Evolutionary conservation across 2,329 filamentous ascomycete species (phyloP).

Genomic region (Neocatenulostroma microsporum): DNA sequence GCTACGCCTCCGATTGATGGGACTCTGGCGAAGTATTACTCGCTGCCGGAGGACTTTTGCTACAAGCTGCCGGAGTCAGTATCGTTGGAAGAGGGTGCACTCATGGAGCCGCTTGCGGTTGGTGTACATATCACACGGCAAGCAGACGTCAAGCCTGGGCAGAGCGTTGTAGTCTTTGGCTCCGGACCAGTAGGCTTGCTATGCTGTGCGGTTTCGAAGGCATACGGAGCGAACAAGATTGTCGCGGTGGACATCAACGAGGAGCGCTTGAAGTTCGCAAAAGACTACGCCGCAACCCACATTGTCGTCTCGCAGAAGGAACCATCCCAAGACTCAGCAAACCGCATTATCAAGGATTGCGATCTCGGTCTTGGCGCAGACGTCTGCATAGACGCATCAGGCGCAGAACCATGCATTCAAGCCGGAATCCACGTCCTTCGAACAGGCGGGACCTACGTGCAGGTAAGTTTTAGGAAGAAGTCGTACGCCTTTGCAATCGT

Average conservation of each 20-base stretch:
- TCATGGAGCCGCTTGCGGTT: constrained; percentile 61
- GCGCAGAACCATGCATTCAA: constrained; percentile 44
- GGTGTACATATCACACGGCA: constrained; percentile 43
- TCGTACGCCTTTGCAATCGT: too few relatives aligned
- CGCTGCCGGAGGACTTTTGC: constrained; percentile 80
- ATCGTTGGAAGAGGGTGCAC: constrained; percentile 74
- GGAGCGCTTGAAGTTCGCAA: constrained; percentile 70
- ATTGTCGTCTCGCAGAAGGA: constrained; percentile 55
- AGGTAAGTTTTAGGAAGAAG: too few relatives aligned
- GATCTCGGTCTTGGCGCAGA: constrained; percentile 50
- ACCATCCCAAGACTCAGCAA: constrained; percentile 64
- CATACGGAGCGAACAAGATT: constrained; percentile 77
- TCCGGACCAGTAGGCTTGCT: constrained; percentile 64
- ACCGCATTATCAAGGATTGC: constrained; percentile 55
- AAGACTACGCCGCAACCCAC: constrained; percentile 63
- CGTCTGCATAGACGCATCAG: constrained; percentile 42
- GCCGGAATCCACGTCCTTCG: constrained; percentile 43
- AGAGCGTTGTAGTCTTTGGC: constrained; percentile 42
- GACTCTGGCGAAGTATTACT: constrained; percentile 80
- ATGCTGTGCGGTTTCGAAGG: constrained; percentile 75
- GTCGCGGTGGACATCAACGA: constrained; percentile 84
- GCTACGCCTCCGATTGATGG: constrained; percentile 91
- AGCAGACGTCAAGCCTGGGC: constrained; percentile 36
- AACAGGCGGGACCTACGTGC: constrained; percentile 49
- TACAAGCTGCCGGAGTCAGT: constrained; percentile 77